Evolutionary conservation across 2,329 filamentous ascomycete species (phyloP), one percentile per base, ranked within the genome.

Genomic region (Diaporthe vexans): DNA sequence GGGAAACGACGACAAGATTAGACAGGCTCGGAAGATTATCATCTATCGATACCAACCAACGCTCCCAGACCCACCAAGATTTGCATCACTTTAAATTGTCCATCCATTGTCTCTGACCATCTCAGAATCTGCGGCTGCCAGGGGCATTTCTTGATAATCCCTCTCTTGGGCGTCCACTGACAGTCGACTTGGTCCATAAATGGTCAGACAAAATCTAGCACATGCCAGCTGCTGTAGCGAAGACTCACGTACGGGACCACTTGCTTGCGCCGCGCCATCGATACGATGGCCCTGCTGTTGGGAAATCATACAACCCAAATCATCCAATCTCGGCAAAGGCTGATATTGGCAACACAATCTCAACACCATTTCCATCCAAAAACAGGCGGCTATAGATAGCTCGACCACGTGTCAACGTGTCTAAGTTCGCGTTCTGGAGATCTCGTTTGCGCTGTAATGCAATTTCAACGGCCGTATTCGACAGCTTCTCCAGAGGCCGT

Each of bases 271-370:
- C 26, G 46, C 46, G 29, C 21, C 46, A 13, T 48, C 11, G 33
- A 40, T 24, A 40, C 33, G 13, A 17, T 51, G 29, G 51, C 61
- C 43, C 61, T 68, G 43, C 40, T 40, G 8, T 54, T 37, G 29
- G 24, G 33, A 33, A 43, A 24, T 24, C 63, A 13, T 52, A 54
- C 46, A 54, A 26, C 9, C 33, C 26, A 51, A 29, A 68, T 68
- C 48, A 40, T 46, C 11, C 48, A 68, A 68, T 68, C 33, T 68
- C 63, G 63, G 48, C 33, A 68, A 68, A 13, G 17, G 15, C 2
- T 35, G 40, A 54, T 68, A 68, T 68, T 68, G 63, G 29, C 29
- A 26, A n/a, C 54, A 13, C 37, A 33, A 68, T 68, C 54, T 54
- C 17, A 24, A 26, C 33, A 3, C 63, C 37, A 26, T 15, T 21